Base-by-base conservation (phyloP, 2,329 filamentous ascomycete species). In the Shiraia sp. region DNA sequence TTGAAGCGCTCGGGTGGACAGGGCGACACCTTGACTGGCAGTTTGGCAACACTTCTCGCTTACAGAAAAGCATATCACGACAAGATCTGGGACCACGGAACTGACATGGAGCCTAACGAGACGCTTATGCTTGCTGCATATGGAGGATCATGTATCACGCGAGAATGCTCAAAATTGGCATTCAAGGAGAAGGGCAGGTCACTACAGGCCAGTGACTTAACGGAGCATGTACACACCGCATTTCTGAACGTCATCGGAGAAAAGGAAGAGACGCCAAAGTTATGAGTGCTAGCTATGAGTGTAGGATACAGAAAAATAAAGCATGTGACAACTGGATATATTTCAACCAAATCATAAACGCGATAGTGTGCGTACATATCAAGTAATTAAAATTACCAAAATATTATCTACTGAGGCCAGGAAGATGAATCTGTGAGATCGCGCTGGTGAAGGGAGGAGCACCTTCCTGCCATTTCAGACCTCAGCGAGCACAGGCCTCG, bases 11-110 rank as follows among this genome's bases (percentile, higher is more conserved):
- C 88, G 43, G 93, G 92, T 33, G 93, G 93, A 0, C 93, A 99
- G 72, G 93, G 93, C 2, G 93, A 99, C 72, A 97, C 93, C 3
- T 75, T 99, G 53, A 97, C 93, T 0, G 93, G 93, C 1, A 85
- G 85, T 24, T 75, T 99, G 52, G 93, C 88, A 1, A 97, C 93
- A 3, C 83, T 99, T 54, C 71, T 97, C 51, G 91, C 83, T 1
- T 99, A 92, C 85, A 79, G 92, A 47, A 85, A 85, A 66, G 90
- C 90, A 15, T 99, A 99, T 69, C 76, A 90, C 39, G 88, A 96
- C 43, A 78, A 79, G 19, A 70, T 96, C 3, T 97, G 92, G 92
- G 83, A 78, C 16, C 75, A 77, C 52, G 75, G 74, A 9, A 68
- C 70, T 16, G 72, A 76, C 45, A 75, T 90, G 73, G 75, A 74